A percentile compares a stretch with the other conserved stretches of the same genome.
phyloP scores from a whole-genome alignment of 2,329 filamentous ascomycete genomes.

The Sarocladium brachiariae region DNA sequence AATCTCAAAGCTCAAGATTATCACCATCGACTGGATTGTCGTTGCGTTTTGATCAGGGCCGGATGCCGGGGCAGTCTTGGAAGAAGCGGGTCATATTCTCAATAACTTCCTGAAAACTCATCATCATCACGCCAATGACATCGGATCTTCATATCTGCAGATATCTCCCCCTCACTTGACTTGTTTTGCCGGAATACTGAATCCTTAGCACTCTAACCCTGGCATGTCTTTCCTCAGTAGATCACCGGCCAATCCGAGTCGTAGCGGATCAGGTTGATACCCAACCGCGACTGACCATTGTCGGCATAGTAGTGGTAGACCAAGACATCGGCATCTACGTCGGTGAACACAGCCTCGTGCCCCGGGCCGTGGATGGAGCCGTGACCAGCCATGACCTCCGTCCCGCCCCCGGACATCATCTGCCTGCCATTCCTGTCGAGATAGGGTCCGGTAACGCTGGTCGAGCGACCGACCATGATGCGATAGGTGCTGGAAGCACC shows the following conservation, averaged over 20 bases:
- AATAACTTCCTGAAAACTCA: too few relatives aligned
- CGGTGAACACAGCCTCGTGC: constrained; percentile 24
- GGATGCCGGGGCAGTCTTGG: too few relatives aligned
- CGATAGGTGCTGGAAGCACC: constrained; percentile 24
- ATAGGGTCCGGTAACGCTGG: constrained; percentile 21
- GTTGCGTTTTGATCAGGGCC: too few relatives aligned
- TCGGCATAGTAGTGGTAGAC: constrained; percentile 25
- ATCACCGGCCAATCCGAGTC: constrained; percentile 24
- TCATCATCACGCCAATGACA: too few relatives aligned
- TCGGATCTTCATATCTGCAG: too few relatives aligned
- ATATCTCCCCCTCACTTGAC: too few relatives aligned
- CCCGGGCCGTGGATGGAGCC: constrained; percentile 23
- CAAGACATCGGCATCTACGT: constrained; percentile 23
- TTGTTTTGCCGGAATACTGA: too few relatives aligned
- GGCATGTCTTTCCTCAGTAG: constrained; percentile 14
- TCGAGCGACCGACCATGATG: constrained; percentile 26
- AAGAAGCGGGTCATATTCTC: too few relatives aligned
- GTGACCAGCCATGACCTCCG: constrained; percentile 22
- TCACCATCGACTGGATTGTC: too few relatives aligned
- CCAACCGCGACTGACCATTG: constrained; percentile 18
- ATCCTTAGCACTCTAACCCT: too few relatives aligned
- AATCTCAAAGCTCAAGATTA: too few relatives aligned
- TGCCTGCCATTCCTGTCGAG: constrained; percentile 19
- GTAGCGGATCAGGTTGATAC: constrained; percentile 24
- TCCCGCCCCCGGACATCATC: constrained; percentile 24